Conservation (phyloP, 73 alveolate species). For the Durusdinium trenchii region DNA sequence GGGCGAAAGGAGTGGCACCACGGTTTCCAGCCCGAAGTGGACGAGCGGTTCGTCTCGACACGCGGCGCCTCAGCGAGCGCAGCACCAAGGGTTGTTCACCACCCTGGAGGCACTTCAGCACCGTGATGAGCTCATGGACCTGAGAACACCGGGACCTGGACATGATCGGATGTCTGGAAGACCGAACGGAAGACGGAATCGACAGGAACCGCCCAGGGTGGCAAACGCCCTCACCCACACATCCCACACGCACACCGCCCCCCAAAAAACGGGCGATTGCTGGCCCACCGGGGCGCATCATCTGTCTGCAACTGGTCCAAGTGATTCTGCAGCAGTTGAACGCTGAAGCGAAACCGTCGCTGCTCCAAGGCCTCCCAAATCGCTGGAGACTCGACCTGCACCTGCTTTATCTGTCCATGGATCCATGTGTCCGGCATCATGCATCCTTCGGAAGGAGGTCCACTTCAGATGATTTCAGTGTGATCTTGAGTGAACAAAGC, state of each 20-base stretch:
- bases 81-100: constrained; percentile 21
- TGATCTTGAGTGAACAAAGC: too few relatives aligned
- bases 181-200: neutral
- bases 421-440: too few relatives aligned
- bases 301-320: constrained; percentile 51
- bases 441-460: too few relatives aligned
- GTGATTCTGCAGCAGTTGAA: constrained; percentile 74
- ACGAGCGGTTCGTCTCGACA: too few relatives aligned
- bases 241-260: too few relatives aligned
- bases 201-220: too few relatives aligned
- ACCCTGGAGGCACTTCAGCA: constrained; percentile 55
- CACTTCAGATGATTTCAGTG: too few relatives aligned
- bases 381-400: neutral
- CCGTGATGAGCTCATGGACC: constrained; percentile 87
- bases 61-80: constrained; percentile 70
- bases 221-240: too few relatives aligned
- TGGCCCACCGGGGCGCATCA: constrained; percentile 42
- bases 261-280: too few relatives aligned
- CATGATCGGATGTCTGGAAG: neutral
- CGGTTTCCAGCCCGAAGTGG: too few relatives aligned
- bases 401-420: too few relatives aligned
- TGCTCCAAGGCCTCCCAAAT: constrained; percentile 71
- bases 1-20: too few relatives aligned
- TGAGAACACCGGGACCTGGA: neutral
- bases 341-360: constrained; percentile 85